Evolutionary conservation across 129 eudicot species (phyloP).

Genomic region (Flaveria bidentis): DNA sequence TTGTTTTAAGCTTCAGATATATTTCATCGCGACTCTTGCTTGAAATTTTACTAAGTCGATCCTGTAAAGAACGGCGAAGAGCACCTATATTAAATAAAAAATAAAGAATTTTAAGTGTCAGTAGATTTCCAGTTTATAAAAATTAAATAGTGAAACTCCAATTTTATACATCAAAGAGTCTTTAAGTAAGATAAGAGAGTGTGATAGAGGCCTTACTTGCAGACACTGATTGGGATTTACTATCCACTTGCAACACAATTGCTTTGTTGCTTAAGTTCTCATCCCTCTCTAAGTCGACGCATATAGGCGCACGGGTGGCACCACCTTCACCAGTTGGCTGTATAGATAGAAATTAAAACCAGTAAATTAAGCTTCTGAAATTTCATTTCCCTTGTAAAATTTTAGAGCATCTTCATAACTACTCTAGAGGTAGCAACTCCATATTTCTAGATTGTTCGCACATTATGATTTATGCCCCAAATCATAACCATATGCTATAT

Average conservation of each 20-base stretch:
- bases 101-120: conserved; percentile 15
- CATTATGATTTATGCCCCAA: neutral
- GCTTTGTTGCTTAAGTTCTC: conserved; percentile 80
- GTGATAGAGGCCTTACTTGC: conserved; percentile 73
- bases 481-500: neutral
- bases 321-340: conserved; percentile 99
- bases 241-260: conserved; percentile 84
- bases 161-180: conserved; percentile 14
- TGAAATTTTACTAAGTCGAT: conserved; percentile 81
- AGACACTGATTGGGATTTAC: conserved; percentile 90
- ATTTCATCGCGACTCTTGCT: conserved; percentile 91
- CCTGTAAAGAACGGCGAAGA: conserved; percentile 95
- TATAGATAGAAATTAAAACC: conserved; percentile 11
- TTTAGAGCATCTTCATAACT: neutral
- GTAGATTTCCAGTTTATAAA: conserved; percentile 20
- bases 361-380: conserved; percentile 10
- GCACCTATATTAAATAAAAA: conserved; percentile 57
- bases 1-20: conserved; percentile 84
- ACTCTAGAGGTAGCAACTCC: conserved; percentile 17
- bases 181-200: conserved; percentile 19
- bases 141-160: conserved; percentile 3
- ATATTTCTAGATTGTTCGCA: conserved; percentile 4
- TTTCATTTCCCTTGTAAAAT: neutral
- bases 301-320: conserved; percentile 96
- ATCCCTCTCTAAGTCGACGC: conserved; percentile 81